These are phyloP conservation scores for Zygosaccharomyces sapae DNA, from an alignment of 1,139 yeast genomes.

Conservation along the genomic window DNA sequence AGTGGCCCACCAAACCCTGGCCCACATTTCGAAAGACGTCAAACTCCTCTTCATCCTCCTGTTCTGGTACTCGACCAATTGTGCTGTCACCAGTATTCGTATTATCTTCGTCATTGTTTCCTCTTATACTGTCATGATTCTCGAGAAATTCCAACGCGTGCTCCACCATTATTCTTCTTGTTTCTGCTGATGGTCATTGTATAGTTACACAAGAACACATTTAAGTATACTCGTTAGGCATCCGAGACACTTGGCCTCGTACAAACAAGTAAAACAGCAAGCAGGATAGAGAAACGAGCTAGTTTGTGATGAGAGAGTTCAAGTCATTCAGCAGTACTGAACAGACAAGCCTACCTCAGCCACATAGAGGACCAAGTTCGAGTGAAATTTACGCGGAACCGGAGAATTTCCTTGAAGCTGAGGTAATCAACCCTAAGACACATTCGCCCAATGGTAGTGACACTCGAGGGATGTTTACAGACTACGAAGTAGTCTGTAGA, in stretches of 20 bases:
- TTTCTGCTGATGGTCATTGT: no score
- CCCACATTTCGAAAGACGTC: constrained; percentile 92
- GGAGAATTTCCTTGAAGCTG: constrained; percentile 89
- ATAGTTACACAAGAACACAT: no score
- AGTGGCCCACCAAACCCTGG: constrained; percentile 80
- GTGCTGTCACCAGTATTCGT: not conserved
- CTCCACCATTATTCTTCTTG: no score
- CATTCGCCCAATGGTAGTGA: constrained; percentile 60
- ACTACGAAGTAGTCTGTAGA: constrained; percentile 84
- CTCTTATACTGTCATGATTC: constrained; percentile 1
- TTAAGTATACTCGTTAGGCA: no score
- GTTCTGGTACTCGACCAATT: constrained; percentile 17
- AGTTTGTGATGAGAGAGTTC: constrained; percentile 23
- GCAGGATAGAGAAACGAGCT: not conserved
- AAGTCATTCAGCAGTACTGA: constrained; percentile 34
- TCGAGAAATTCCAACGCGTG: constrained; percentile 4
- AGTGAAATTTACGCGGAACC: constrained; percentile 91
- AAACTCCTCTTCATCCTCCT: constrained; percentile 39
- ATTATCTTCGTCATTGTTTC: constrained; percentile 3
- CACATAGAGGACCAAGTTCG: constrained; percentile 57
- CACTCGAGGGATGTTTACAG: constrained; percentile 69
- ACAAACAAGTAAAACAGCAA: not conserved
- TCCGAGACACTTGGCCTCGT: not conserved
- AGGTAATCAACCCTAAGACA: constrained; percentile 45
- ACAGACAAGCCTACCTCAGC: constrained; percentile 22